phyloP scores from a whole-genome alignment of 2,329 filamentous ascomycete genomes.

The Diaporthe ilicicola region DNA sequence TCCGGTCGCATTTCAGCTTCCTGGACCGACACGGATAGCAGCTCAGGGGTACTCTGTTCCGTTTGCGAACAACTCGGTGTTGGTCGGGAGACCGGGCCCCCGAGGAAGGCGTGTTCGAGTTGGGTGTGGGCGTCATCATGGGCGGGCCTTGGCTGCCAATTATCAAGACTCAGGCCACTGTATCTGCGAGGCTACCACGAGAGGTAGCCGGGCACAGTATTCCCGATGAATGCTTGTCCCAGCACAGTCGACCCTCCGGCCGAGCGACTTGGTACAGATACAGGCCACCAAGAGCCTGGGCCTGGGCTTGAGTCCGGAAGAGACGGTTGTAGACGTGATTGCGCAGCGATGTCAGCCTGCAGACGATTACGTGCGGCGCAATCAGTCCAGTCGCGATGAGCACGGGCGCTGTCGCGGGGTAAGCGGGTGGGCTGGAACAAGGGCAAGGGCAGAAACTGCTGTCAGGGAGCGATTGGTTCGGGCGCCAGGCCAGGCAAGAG shows the following conservation, averaged over 20 bases:
- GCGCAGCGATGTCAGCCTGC: slow-evolving; percentile 5
- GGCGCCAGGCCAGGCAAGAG: neutral
- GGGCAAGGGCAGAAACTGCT: neutral
- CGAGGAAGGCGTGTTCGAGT: slow-evolving; percentile 80
- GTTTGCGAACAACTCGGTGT: slow-evolving; percentile 87
- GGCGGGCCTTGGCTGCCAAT: neutral
- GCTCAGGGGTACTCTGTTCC: slow-evolving; percentile 90
- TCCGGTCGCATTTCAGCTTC: slow-evolving; percentile 98
- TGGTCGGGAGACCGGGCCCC: slow-evolving; percentile 81
- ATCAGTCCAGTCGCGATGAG: neutral
- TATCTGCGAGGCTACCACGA: neutral
- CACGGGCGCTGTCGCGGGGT: slow-evolving; percentile 15
- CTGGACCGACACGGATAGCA: slow-evolving; percentile 90
- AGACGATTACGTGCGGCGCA: neutral
- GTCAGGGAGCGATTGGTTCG: neutral
- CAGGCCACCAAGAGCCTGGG: neutral
- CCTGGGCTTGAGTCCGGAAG: neutral
- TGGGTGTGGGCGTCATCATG: slow-evolving; percentile 78
- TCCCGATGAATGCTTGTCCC: neutral
- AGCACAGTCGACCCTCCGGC: neutral
- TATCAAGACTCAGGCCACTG: neutral
- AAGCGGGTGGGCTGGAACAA: slow-evolving; percentile 2
- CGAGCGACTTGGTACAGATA: neutral
- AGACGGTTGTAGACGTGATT: too few species aligned
- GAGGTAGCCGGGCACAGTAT: neutral